Conservation (phyloP, 1,139 yeast species). For the Eremothecium coryli region DNA sequence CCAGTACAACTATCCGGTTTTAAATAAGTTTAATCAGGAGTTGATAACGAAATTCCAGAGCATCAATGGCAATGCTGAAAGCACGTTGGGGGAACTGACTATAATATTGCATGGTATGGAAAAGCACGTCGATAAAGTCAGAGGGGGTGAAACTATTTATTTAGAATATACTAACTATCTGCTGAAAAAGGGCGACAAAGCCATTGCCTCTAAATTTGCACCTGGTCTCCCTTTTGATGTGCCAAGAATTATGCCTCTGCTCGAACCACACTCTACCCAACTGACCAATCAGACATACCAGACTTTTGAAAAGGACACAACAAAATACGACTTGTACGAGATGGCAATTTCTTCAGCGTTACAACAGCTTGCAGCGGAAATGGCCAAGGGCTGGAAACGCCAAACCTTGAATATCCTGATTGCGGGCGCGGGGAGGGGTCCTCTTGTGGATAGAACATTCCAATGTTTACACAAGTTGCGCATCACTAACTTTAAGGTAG, state of each 20-base stretch:
- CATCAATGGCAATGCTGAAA: slow-evolving; percentile 25
- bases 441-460: slow-evolving; percentile 49
- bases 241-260: slow-evolving; percentile 40
- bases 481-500: slow-evolving; percentile 32
- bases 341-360: slow-evolving; percentile 57
- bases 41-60: slow-evolving; percentile 27
- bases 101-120: slow-evolving; percentile 40
- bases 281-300: slow-evolving; percentile 53
- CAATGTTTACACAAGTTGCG: slow-evolving; percentile 34
- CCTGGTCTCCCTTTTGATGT: slow-evolving; percentile 5
- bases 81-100: slow-evolving; percentile 21
- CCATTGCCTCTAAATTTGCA: slow-evolving; percentile 1
- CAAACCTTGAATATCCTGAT: slow-evolving; percentile 39
- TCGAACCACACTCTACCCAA: slow-evolving; percentile 58
- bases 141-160: slow-evolving; percentile 40
- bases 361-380: slow-evolving; percentile 28
- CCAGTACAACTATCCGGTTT: slow-evolving; percentile 51
- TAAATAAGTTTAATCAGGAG: slow-evolving; percentile 45
- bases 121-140: slow-evolving; percentile 31
- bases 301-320: slow-evolving; percentile 58
- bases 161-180: slow-evolving; percentile 46
- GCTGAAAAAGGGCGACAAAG: slow-evolving; percentile 32
- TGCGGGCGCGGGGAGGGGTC: slow-evolving; percentile 86
- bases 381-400: slow-evolving; percentile 1
- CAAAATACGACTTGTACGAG: slow-evolving; percentile 60